A percentile compares a stretch with the other conserved stretches of the same genome.
Conservation (phyloP, 1,284 basidiomycete genomes). For the Apiotrichum siamense region DNA sequence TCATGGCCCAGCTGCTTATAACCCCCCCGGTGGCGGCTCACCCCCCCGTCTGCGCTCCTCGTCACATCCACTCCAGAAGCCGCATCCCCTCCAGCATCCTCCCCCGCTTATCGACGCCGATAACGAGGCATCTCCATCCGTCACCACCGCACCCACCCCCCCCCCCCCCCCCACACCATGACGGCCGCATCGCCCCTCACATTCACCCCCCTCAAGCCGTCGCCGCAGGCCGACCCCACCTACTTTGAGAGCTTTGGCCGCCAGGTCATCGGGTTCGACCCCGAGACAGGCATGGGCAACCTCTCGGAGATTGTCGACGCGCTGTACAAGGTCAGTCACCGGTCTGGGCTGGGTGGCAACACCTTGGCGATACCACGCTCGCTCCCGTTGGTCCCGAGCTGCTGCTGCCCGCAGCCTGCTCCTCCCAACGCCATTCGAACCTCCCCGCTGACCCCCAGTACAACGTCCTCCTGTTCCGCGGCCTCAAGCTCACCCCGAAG, state of each 20-base stretch:
- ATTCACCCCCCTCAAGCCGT: constrained; percentile 54
- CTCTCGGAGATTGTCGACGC: constrained; percentile 58
- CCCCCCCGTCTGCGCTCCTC: too few species aligned
- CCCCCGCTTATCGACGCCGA: not conserved
- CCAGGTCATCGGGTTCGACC: constrained; percentile 59
- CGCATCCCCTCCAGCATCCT: too few species aligned
- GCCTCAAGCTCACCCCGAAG: constrained; percentile 64
- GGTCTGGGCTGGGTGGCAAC: not conserved
- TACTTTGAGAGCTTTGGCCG: constrained; percentile 61
- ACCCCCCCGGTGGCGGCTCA: too few species aligned
- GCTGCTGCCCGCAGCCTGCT: too few species aligned
- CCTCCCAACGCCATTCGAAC: too few species aligned
- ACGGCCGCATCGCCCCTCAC: constrained; percentile 12
- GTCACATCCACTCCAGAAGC: too few species aligned
- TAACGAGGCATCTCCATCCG: too few species aligned
- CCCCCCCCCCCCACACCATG: not conserved
- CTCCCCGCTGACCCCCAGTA: constrained; percentile 55
- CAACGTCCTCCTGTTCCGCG: constrained; percentile 65
- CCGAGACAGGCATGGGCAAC: constrained; percentile 54
- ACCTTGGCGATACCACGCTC: too few species aligned
- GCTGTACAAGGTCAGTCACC: constrained; percentile 58
- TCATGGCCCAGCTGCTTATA: too few species aligned
- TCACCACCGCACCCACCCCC: not conserved
- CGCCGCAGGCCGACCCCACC: constrained; percentile 56
- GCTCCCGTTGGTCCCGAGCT: too few species aligned